Percentiles rank a stretch among this genome's conserved stretches.
phyloP scores from a whole-genome alignment of 495 filamentous ascomycete species.

The Pyrenopolyporus hunteri region DNA sequence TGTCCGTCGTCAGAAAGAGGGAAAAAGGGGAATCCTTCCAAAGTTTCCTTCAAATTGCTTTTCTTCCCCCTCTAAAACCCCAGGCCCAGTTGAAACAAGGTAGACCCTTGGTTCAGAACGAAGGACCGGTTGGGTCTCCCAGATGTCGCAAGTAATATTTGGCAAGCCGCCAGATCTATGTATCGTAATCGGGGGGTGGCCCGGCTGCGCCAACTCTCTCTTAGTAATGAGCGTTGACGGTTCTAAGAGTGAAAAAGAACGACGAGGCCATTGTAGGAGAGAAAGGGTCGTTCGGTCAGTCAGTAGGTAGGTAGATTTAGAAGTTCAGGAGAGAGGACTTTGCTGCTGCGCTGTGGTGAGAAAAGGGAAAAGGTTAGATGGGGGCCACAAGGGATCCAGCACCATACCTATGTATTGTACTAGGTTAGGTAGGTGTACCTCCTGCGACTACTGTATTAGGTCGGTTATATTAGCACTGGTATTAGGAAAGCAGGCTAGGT shows the following conservation, averaged over 20 bases:
- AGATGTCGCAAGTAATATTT: constrained; percentile 1
- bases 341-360: background rate
- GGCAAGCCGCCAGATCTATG: background rate
- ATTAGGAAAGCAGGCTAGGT: too few species aligned
- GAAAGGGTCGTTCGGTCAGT: constrained; percentile 7
- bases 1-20: constrained; percentile 30
- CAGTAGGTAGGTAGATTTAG: too few species aligned
- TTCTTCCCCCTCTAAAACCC: constrained; percentile 22
- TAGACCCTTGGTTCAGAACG: constrained; percentile 30
- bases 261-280: constrained; percentile 21
- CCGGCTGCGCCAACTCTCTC: background rate
- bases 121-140: constrained; percentile 7
- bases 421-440: background rate
- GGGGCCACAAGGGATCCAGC: constrained; percentile 34
- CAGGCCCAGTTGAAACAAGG: constrained; percentile 26
- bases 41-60: constrained; percentile 28
- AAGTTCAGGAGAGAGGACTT: constrained; percentile 20
- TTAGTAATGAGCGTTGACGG: constrained; percentile 19
- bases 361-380: constrained; percentile 16
- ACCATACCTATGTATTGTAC: constrained; percentile 7
- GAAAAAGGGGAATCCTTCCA: constrained; percentile 22
- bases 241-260: constrained; percentile 19
- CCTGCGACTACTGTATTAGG: too few species aligned
- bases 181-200: background rate
- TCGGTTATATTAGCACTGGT: too few species aligned